Evolutionary conservation across 169 alveolate genomes (phyloP).

Genomic region (Plasmodium vivax): DNA sequence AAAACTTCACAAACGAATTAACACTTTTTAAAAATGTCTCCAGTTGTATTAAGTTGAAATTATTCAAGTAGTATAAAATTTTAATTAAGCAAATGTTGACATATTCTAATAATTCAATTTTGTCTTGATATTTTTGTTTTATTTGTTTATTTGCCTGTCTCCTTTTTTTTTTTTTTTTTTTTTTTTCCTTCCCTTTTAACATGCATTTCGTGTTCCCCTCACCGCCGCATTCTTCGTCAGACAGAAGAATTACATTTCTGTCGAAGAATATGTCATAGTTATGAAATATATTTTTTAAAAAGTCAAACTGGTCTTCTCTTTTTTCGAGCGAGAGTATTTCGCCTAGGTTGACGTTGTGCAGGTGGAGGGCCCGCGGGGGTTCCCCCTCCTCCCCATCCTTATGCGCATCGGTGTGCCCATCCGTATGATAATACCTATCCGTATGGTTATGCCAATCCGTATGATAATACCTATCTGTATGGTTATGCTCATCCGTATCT

Average conservation of each 20-base stretch:
- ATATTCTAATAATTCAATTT: conserved; percentile 65
- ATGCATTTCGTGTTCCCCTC: background rate
- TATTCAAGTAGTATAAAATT: conserved; percentile 66
- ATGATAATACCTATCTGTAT: background rate
- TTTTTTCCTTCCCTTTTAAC: background rate
- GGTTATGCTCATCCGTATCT: too few relatives aligned
- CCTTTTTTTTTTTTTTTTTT: conserved; percentile 3
- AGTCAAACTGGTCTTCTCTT: conserved; percentile 5
- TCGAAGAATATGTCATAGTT: conserved; percentile 59
- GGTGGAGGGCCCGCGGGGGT: background rate
- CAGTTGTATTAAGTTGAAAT: conserved; percentile 60
- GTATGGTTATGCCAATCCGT: background rate
- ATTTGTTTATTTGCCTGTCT: conserved; percentile 40
- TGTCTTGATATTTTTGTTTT: conserved; percentile 30
- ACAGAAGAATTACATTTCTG: conserved; percentile 15
- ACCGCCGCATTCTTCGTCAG: background rate
- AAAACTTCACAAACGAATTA: conserved; percentile 48
- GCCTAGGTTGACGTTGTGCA: conserved; percentile 20
- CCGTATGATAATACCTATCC: too few relatives aligned
- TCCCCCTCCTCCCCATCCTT: background rate
- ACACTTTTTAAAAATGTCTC: conserved; percentile 70
- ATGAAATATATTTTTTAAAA: conserved; percentile 42
- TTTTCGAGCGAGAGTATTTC: conserved; percentile 34
- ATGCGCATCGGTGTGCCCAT: background rate
- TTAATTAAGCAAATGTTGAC: conserved; percentile 67